Evolutionary conservation across 768 basidiomycete genomes (phyloP), one percentile per base, ranked within the genome.

Genomic region (Phylloporus arenicola): DNA sequence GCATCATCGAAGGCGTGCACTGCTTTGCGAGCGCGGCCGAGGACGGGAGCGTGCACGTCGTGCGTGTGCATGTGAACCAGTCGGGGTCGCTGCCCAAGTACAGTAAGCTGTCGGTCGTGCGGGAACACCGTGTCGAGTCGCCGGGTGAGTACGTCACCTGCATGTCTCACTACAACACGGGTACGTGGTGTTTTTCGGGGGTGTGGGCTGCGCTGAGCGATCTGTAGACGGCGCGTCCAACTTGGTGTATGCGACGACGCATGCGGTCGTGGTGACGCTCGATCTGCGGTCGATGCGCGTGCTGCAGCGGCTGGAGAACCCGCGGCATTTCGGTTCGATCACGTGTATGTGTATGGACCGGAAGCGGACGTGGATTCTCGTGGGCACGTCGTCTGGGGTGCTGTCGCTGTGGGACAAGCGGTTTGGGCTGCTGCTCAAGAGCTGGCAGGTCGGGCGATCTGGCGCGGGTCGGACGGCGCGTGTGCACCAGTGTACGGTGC

Each of bases 351-450:
- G 91, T 57, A 67, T 92, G 41, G 93, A 95, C 64, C 81, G 82
- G 30, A 89, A 86, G 61, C 82, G 79, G 22, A 80, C 88, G 6
- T 98, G 95, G 95, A 75, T 95, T 22, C 74, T 96, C 12, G 83
- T 88, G 16, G 95, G 91, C 3, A 96, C 95, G 1, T 81, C 86
- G 3, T 81, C 79, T 2, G 96, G 95, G 6, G 81, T 86, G 13
- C 70, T 98, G 12, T 83, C 88, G 0, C 75, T 99, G 3, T 99
- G 94, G 93, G 96, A 99, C 70, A 82, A 92, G 38, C 86, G 95
- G 10, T 99, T 98, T 57, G 93, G 94, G 1, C 72, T 97, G 17
- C 72, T 87, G 4, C 74, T 98, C 55, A 88, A 88, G 65, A 89
- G 84, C 52, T 97, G 95, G 94, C 81, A 83, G 60, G 83, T 83